Base-by-base conservation (phyloP, 2,329 filamentous ascomycete genomes). In the Aspergillus clavatus region DNA sequence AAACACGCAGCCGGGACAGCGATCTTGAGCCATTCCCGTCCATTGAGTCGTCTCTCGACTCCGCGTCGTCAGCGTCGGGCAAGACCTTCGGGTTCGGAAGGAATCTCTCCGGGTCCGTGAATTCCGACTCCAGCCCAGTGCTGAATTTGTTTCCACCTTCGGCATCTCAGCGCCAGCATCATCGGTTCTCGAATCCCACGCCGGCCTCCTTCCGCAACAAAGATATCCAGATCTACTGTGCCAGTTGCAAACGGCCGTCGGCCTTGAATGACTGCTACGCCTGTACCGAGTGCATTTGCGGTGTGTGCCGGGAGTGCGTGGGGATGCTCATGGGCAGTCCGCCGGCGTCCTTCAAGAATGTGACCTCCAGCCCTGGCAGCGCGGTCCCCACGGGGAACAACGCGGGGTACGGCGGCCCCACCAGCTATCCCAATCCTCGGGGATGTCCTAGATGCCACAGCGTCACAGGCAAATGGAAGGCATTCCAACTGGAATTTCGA, bases 261-360 rank as follows among this genome's bases (percentile, higher is more conserved):
- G 73, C 84, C 8, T 73, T 97, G 21, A 84, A 83, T 59, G 86
- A 91, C 59, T 93, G 88, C 26, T 96, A 89, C 62, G 91, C 91
- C 18, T 97, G 91, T 66, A 95, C 90, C 1, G 90, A 96, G 67
- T 97, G 93, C 66, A 95, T 97, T 52, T 95, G 89, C 64, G 91
- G 90, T 12, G 79, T 97, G 40, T 97, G 93, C 67, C 82, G 84
- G 52, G 82, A 89, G 47, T 97, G 91, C 60, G 89, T 96, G 46
- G 60, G 62, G 43, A 63, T 69, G 62, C 71, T 72, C 54, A 67
- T 72, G 41, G 61, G 64, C 50, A 70, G 69, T 47, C 68, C 70
- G 16, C 63, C 69, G 0, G 57, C 64, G 12, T 63, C 66, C 1
- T 68, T 69, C 43, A 52, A 65, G 14, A 70, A 63, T 40, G 59